Evolutionary conservation across 2,329 filamentous ascomycete species (phyloP).

Genomic region (Verruconis gallopava): DNA sequence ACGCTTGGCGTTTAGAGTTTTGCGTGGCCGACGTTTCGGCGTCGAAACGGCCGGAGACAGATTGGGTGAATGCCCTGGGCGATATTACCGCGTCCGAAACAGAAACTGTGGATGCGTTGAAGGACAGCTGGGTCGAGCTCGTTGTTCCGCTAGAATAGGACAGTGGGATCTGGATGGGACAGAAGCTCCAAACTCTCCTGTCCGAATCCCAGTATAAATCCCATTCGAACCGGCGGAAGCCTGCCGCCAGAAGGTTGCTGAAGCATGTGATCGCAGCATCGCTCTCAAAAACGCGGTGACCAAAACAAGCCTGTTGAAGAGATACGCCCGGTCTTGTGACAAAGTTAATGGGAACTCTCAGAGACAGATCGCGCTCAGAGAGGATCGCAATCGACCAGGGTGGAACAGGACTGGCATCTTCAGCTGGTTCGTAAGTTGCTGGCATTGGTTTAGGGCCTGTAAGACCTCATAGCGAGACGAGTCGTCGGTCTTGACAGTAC

Average conservation of each 20-base stretch:
- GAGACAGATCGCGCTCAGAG: conserved; percentile 47
- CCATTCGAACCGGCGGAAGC: conserved; percentile 44
- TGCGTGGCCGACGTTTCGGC: neutral
- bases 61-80: neutral
- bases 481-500: too few relatives aligned
- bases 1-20: neutral
- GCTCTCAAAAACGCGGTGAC: conserved; percentile 39
- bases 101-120: conserved; percentile 1
- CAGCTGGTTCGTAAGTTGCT: neutral
- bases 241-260: conserved; percentile 48
- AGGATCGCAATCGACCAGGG: conserved; percentile 17
- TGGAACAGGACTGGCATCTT: conserved; percentile 13
- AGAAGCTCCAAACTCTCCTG: conserved; percentile 44
- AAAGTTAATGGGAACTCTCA: conserved; percentile 49
- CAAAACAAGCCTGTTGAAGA: conserved; percentile 46
- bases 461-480: too few relatives aligned
- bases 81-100: conserved; percentile 6
- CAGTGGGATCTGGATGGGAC: conserved; percentile 33
- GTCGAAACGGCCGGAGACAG: neutral
- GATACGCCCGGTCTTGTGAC: conserved; percentile 45
- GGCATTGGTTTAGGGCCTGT: neutral
- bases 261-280: conserved; percentile 41
- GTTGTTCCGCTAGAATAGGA: conserved; percentile 1
- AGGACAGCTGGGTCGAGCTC: neutral
- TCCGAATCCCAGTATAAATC: conserved; percentile 52